These are phyloP conservation scores for Stagonosporopsis vannaccii DNA, from an alignment of 2,329 filamentous ascomycete species.

Conservation along the genomic window DNA sequence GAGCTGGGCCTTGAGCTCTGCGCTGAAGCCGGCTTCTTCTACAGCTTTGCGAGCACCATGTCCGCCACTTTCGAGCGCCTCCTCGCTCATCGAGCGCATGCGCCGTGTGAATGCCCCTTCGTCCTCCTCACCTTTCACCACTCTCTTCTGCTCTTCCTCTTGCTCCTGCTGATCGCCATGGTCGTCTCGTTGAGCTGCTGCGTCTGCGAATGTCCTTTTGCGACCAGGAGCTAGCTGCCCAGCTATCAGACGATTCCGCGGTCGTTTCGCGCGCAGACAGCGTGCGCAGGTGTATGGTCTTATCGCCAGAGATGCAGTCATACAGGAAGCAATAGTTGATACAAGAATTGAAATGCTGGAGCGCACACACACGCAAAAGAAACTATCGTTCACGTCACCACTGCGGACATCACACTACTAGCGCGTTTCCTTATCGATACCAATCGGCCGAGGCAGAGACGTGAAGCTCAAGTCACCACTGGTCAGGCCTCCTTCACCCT, in stretches of 20 bases:
- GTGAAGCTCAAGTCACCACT: neutral
- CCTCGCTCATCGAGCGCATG: constrained; percentile 67
- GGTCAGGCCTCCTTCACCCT: neutral
- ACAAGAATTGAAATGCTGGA: neutral
- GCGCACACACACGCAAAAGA: constrained; percentile 7
- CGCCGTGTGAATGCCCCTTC: constrained; percentile 66
- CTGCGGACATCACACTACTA: constrained; percentile 5
- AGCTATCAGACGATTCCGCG: constrained; percentile 12
- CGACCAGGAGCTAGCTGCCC: constrained; percentile 15
- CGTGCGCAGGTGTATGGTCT: constrained; percentile 48
- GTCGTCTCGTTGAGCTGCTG: constrained; percentile 23
- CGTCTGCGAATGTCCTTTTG: constrained; percentile 34
- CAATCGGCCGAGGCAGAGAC: constrained; percentile 6
- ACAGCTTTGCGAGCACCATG: constrained; percentile 63
- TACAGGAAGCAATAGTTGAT: constrained; percentile 29
- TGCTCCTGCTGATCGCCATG: constrained; percentile 6
- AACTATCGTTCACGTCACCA: constrained; percentile 26
- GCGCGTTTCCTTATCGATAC: constrained; percentile 16
- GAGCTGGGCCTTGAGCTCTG: constrained; percentile 64
- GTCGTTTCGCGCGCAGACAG: constrained; percentile 48
- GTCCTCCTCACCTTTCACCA: constrained; percentile 26
- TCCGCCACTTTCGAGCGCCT: constrained; percentile 63
- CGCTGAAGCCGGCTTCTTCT: constrained; percentile 68
- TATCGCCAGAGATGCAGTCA: constrained; percentile 32
- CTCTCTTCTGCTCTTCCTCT: neutral